These are phyloP conservation scores for Beauveria varroae DNA, from an alignment of 2,329 filamentous ascomycete genomes.

Conservation along the genomic window DNA sequence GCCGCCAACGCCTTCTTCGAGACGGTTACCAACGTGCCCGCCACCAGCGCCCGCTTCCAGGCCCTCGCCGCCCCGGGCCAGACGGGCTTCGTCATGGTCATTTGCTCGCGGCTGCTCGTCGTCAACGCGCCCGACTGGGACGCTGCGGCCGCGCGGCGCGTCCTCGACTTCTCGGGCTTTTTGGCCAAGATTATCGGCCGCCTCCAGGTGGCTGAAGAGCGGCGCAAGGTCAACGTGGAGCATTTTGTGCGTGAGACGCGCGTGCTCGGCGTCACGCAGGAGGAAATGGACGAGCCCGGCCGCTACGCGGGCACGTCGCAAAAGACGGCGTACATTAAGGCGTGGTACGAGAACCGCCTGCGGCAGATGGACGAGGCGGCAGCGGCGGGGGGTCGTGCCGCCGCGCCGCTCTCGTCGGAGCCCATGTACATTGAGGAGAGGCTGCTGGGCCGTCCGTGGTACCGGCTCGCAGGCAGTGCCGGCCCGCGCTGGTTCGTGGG, in stretches of 20 bases:
- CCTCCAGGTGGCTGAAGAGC: constrained; percentile 3
- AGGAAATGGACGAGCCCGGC: constrained; percentile 15
- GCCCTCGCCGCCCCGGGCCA: constrained; percentile 20
- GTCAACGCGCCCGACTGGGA: constrained; percentile 11
- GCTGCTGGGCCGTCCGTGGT: background rate
- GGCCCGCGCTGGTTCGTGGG: constrained; percentile 18
- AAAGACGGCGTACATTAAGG: constrained; percentile 22
- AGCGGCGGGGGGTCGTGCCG: background rate
- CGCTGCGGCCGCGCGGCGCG: background rate
- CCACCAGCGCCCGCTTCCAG: constrained; percentile 19
- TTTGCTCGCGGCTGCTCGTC: constrained; percentile 19
- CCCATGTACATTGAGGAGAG: constrained; percentile 1
- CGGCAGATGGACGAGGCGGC: constrained; percentile 13
- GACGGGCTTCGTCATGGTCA: constrained; percentile 21
- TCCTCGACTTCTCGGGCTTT: constrained; percentile 6
- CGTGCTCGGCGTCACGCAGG: constrained; percentile 14
- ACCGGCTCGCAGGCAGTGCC: background rate
- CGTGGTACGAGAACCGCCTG: constrained; percentile 23
- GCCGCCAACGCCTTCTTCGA: constrained; percentile 27
- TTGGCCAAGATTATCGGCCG: constrained; percentile 14
- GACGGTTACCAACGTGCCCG: constrained; percentile 22
- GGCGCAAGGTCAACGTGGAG: constrained; percentile 13
- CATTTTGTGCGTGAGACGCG: constrained; percentile 11
- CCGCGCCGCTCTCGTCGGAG: background rate
- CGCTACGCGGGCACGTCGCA: constrained; percentile 16